Conservation (phyloP, 495 filamentous ascomycete genomes). For the Tuber indicum region DNA sequence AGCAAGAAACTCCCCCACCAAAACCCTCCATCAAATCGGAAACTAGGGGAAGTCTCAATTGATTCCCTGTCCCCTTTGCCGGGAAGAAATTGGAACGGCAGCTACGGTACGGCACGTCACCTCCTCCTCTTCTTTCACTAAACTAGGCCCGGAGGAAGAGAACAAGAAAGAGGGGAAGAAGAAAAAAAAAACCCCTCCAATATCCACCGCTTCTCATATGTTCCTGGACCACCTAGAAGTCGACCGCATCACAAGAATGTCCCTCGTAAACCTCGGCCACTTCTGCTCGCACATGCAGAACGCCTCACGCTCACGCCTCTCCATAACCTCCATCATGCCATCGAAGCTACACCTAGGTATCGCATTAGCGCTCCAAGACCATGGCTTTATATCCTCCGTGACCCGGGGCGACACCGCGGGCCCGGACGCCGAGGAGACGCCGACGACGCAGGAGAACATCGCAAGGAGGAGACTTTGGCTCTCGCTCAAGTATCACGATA, state of each 20-base stretch:
- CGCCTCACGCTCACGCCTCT: conserved; percentile 75
- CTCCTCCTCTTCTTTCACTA: not conserved
- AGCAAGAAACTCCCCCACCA: not conserved
- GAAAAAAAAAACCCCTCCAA: not conserved
- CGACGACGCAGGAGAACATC: conserved; percentile 71
- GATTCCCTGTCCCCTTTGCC: not conserved
- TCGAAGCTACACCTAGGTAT: conserved; percentile 73
- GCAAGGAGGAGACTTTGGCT: conserved; percentile 77
- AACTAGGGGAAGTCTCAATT: not conserved
- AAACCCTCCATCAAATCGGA: not conserved
- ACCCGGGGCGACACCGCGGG: conserved; percentile 58
- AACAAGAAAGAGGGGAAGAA: not conserved
- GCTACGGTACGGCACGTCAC: not conserved
- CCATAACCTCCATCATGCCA: conserved; percentile 77
- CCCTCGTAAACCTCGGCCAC: conserved; percentile 70
- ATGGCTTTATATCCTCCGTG: conserved; percentile 75
- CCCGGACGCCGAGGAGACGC: conserved; percentile 49
- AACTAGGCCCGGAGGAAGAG: not conserved
- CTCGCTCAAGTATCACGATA: conserved; percentile 88
- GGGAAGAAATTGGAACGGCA: not conserved
- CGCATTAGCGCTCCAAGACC: conserved; percentile 67
- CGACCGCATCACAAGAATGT: conserved; percentile 55
- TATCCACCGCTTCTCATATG: not conserved
- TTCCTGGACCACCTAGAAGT: not conserved
- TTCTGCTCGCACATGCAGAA: conserved; percentile 94